Evolutionary conservation across 495 filamentous ascomycete genomes (phyloP), one percentile per base, ranked within the genome.

Genomic region (Talaromyces wortmannii): DNA sequence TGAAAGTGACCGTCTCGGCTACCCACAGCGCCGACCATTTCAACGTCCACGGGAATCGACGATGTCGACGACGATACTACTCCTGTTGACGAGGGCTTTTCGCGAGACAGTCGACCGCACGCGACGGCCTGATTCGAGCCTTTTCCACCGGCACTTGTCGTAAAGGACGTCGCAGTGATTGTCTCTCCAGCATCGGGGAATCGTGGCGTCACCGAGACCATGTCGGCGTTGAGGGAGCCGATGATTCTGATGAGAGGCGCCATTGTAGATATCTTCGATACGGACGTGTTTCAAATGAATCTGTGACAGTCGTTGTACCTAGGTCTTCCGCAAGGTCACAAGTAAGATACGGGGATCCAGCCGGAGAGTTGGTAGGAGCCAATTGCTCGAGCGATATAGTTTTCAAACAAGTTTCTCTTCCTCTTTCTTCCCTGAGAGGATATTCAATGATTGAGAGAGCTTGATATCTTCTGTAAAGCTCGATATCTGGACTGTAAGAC

Each of bases 91-190:
- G 63, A 59, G 7, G 63, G 55, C 15, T 49, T 48, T 13, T 30
- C 70, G 55, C 84, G 80, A 0, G 82, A 85, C 10, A 88, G 71
- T 0, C 88, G 79, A 0, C 79, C 80, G 61, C 80, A 83, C 6
- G 92, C 92, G 44, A 96, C 88, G 46, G 91, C 91, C 73, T 97
- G 94, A 76, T 98, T 98, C 33, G 91, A 90, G 57, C 94, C 94
- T 72, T 98, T 98, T 44, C 94, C 94, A 53, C 94, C 94, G 12
- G 85, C 83, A 48, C 87, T 91, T 44, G 83, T 88, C 64, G 80
- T 76, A 76, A 94, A 95, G 6, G 82, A 82, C 52, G 73, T 77
- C n/a, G 90, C 78, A 3, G 86, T 92, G 42, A 98, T 79, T 4
- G 94, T 98, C 63, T 98, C 94, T 55, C 94, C 94, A 4, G 87